Evolutionary conservation across 1,284 basidiomycete genomes (phyloP).

Genomic region (Sutorius eximius): DNA sequence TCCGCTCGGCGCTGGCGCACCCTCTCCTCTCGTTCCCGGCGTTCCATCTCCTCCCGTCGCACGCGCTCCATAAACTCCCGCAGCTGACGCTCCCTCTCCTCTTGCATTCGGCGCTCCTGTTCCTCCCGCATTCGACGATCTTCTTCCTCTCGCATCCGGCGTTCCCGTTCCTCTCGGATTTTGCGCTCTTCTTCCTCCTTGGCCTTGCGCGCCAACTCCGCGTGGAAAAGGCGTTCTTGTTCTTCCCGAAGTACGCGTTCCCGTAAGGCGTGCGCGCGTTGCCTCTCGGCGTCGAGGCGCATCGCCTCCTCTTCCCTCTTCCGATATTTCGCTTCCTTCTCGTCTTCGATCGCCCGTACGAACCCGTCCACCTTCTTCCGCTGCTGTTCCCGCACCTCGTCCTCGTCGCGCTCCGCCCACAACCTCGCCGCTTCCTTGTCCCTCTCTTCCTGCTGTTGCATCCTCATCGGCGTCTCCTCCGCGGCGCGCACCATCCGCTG

Average conservation of each 20-base stretch:
- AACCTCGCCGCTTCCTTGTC: slow-evolving; percentile 19
- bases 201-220: slow-evolving; percentile 9
- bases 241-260: slow-evolving; percentile 27
- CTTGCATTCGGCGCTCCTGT: background rate
- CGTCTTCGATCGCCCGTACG: background rate
- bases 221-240: slow-evolving; percentile 19
- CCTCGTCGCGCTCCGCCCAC: background rate
- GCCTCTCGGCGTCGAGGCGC: slow-evolving; percentile 18
- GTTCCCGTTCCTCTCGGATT: slow-evolving; percentile 6
- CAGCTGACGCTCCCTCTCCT: slow-evolving; percentile 2
- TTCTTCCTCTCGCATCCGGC: slow-evolving; percentile 5
- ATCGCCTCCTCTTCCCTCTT: slow-evolving; percentile 15
- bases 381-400: slow-evolving; percentile 8
- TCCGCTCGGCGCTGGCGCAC: slow-evolving; percentile 6
- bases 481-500: slow-evolving; percentile 22
- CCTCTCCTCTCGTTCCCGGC: slow-evolving; percentile 2
- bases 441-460: slow-evolving; percentile 9
- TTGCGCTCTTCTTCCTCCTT: slow-evolving; percentile 8
- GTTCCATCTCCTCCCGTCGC: slow-evolving; percentile 4
- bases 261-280: slow-evolving; percentile 15
- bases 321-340: background rate
- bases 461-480: slow-evolving; percentile 7
- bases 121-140: slow-evolving; percentile 9
- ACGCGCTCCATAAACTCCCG: slow-evolving; percentile 6
- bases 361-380: slow-evolving; percentile 7